Evolutionary conservation across 129 eudicot species (phyloP).

Genomic region (Scalesia atractyloides): DNA sequence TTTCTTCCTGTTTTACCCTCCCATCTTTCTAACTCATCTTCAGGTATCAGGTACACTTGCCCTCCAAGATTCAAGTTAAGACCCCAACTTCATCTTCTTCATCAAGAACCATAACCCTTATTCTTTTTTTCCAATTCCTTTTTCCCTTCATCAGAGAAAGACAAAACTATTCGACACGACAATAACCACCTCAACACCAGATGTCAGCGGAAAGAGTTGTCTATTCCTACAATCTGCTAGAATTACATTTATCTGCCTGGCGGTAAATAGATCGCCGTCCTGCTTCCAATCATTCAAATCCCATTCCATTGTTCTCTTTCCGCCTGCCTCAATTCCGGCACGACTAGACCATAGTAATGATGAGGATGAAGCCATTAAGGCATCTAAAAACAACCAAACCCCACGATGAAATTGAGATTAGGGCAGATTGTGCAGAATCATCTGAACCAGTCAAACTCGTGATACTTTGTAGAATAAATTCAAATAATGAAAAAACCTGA

Average conservation of each 20-base stretch:
- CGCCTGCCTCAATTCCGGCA: conserved; percentile 46
- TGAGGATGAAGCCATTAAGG: no score
- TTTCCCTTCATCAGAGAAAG: conserved; percentile 52
- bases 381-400: no score
- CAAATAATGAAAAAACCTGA: no score
- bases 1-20: conserved; percentile 71
- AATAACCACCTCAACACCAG: conserved; percentile 37
- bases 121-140: conserved; percentile 48
- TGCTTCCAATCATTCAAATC: conserved; percentile 90
- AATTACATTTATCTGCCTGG: conserved; percentile 46
- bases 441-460: no score
- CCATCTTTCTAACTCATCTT: conserved; percentile 45
- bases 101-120: conserved; percentile 52
- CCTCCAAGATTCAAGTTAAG: conserved; percentile 86
- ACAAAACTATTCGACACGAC: conserved; percentile 40
- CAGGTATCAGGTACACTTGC: conserved; percentile 54
- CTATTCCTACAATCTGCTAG: conserved; percentile 54
- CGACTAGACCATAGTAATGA: conserved; percentile 55
- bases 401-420: no score
- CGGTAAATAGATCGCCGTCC: conserved; percentile 84
- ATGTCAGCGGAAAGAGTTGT: conserved; percentile 56
- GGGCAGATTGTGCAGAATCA: no score
- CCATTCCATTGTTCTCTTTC: conserved; percentile 75
- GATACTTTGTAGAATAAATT: no score
- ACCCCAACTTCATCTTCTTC: conserved; percentile 60